Evolutionary conservation across 2,329 filamentous ascomycete genomes (phyloP).

Genomic region (Hypocrella siamensis): DNA sequence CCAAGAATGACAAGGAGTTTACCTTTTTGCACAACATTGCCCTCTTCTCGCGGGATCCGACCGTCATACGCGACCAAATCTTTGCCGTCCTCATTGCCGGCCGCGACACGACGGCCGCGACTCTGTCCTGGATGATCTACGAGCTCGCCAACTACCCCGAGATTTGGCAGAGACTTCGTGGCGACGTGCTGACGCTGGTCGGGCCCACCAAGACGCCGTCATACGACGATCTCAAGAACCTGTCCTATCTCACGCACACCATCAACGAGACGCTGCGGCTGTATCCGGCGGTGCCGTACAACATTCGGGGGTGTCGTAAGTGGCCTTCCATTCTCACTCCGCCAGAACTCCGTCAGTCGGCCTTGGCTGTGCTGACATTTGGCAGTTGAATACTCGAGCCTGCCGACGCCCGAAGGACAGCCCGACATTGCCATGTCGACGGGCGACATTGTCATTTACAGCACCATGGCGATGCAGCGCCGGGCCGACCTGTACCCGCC

Average conservation of each 20-base stretch:
- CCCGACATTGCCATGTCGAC: constrained; percentile 46
- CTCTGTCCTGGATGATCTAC: constrained; percentile 69
- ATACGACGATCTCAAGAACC: constrained; percentile 70
- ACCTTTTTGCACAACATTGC: constrained; percentile 82
- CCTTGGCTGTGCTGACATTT: not conserved
- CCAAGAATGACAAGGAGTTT: constrained; percentile 57
- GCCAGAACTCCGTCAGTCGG: not conserved
- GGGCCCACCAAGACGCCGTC: constrained; percentile 48
- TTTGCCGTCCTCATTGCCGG: constrained; percentile 72
- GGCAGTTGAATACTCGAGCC: constrained; percentile 54
- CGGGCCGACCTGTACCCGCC: constrained; percentile 45
- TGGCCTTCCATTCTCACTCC: not conserved
- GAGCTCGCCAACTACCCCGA: constrained; percentile 61
- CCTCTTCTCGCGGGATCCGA: constrained; percentile 56
- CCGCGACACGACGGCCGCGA: constrained; percentile 72
- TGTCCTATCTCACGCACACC: constrained; percentile 64
- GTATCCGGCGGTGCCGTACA: constrained; percentile 67
- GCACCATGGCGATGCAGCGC: constrained; percentile 57
- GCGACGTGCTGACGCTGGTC: constrained; percentile 52
- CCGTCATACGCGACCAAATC: constrained; percentile 70
- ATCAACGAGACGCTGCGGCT: constrained; percentile 66
- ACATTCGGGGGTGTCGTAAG: constrained; percentile 36
- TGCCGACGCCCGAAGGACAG: constrained; percentile 51
- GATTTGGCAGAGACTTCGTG: constrained; percentile 52
- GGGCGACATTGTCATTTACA: constrained; percentile 51